A percentile compares a stretch with the other conserved stretches of the same genome.
Evolutionary conservation across 345 rosid genomes (phyloP).

Genomic region (Eucalyptus cloeziana): DNA sequence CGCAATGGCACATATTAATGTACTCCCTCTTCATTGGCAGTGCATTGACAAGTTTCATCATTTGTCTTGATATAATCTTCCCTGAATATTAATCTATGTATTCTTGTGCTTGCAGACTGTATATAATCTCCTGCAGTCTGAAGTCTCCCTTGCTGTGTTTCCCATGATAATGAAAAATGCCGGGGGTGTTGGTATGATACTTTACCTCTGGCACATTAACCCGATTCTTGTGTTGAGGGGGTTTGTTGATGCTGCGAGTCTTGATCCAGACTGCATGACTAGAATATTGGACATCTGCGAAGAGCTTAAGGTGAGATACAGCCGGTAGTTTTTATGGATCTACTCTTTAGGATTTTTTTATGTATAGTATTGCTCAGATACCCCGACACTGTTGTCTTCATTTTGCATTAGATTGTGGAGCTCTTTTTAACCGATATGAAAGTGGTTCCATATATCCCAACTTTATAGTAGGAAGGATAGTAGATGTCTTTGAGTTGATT

Average conservation of each 20-base stretch:
- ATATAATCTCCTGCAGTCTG: constrained; percentile 69
- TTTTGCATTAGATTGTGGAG: background rate
- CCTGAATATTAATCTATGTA: background rate
- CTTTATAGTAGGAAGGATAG: background rate
- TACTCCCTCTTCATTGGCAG: constrained; percentile 1
- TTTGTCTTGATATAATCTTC: background rate
- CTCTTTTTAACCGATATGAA: background rate
- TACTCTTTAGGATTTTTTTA: background rate
- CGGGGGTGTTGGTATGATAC: constrained; percentile 37
- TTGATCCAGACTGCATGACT: constrained; percentile 40
- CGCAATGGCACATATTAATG: constrained; percentile 78
- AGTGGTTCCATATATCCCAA: background rate
- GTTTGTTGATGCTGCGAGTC: constrained; percentile 37
- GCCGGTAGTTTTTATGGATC: background rate
- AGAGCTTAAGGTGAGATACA: constrained; percentile 61
- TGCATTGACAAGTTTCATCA: background rate
- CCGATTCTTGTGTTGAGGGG: constrained; percentile 66
- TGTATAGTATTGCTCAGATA: background rate
- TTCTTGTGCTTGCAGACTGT: constrained; percentile 49
- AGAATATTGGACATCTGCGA: constrained; percentile 65
- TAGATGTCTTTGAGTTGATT: background rate
- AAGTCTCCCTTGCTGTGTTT: constrained; percentile 53
- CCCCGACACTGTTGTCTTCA: background rate
- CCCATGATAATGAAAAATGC: constrained; percentile 49
- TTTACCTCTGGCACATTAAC: constrained; percentile 71